Percentiles rank a stretch among this genome's conserved stretches.
Conservation (phyloP, 768 basidiomycete species). For the Boletus rubroflammeus region DNA sequence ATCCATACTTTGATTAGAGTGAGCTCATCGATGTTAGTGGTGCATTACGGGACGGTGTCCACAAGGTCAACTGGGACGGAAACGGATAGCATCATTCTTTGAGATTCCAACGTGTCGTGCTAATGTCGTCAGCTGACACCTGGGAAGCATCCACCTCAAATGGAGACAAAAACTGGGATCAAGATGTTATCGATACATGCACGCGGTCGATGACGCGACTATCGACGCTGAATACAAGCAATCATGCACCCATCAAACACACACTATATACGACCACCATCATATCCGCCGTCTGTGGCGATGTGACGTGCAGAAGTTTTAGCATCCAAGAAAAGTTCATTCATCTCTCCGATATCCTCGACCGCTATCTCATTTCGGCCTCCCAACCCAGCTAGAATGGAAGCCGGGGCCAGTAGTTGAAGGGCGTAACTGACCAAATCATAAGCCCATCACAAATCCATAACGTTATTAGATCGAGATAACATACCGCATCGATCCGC, state of each 20-base stretch:
- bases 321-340: constrained; percentile 92
- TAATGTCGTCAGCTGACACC: background rate
- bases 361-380: constrained; percentile 79
- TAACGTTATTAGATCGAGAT: constrained; percentile 4
- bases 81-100: constrained; percentile 10
- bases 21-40: constrained; percentile 1
- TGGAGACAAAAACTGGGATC: background rate
- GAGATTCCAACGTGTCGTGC: constrained; percentile 4
- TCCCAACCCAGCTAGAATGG: constrained; percentile 74
- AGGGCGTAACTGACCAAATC: constrained; percentile 67
- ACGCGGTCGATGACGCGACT: constrained; percentile 6
- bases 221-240: background rate
- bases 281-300: constrained; percentile 36
- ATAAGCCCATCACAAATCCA: constrained; percentile 7
- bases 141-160: background rate
- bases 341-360: constrained; percentile 93
- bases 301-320: constrained; percentile 70
- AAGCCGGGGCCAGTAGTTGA: constrained; percentile 87
- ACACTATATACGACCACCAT: constrained; percentile 31
- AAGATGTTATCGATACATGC: constrained; percentile 6
- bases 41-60: background rate
- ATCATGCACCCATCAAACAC: constrained; percentile 5
- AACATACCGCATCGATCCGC: constrained; percentile 71
- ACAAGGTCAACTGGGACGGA: constrained; percentile 3
- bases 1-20: background rate